Base-by-base conservation (phyloP, 163 green algal species). In the Chlorella variabilis region DNA sequence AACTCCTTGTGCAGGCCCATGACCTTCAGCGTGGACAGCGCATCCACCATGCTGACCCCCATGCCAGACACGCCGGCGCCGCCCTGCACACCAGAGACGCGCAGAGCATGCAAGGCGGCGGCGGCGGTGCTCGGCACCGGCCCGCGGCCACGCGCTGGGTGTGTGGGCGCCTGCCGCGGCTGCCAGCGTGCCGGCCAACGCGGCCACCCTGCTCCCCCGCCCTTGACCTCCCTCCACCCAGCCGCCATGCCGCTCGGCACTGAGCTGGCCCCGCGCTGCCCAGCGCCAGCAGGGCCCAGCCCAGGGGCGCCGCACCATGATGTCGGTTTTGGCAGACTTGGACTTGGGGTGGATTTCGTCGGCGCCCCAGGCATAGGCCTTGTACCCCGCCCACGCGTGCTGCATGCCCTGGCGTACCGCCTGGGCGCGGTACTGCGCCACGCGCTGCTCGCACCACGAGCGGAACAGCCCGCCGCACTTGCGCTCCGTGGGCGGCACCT, bases 311-410 rank as follows among this genome's bases (percentile, higher is more conserved):
- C 29, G 18, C n/a, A 67, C 62, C 51, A 81, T 66, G 31, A 85
- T 78, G 54, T 81, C 63, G n/a, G 69, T 67, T 71, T 89, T 90
- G 33, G 86, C 87, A 1, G 36, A 39, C 63, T 85, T 87, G 25
- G 81, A 84, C 62, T 89, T 59, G 8, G 93, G 93, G 59, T 82
- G 75, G 18, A 96, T 88, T 78, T 96, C 92, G 79, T 96, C 91
- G 27, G 71, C 70, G 11, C 91, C 91, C 75, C 86, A 93, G 51
- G 92, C 91, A 61, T 92, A 92, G 34, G 59, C 58, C 59, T 87
- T 83, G 81, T 95, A 95, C 41, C 74, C 87, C 17, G 45, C n/a
- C 83, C 84, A 94, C 8, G 89, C 78, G 65, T 92, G 85, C 71
- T 69, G 62, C 85, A 91, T 89, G 34, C 85, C 88, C 18, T 81